Conservation (phyloP, 345 rosid species). For the Capsella bursapastoris region DNA sequence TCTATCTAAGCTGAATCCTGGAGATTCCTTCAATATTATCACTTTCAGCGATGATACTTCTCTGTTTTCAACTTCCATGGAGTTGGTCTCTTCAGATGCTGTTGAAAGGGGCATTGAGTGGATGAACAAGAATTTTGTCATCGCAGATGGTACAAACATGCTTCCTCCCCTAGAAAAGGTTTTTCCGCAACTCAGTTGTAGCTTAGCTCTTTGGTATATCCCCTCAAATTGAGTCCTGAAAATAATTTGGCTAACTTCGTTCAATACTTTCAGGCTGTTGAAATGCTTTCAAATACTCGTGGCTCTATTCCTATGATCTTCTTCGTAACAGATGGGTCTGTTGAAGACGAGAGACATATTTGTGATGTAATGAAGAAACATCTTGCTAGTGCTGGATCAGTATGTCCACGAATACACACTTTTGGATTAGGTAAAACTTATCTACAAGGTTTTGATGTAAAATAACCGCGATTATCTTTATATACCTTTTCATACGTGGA, state of each 20-base stretch:
- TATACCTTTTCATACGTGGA: conserved; percentile 7
- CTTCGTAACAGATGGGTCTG: conserved; percentile 90
- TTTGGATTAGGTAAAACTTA: conserved; percentile 78
- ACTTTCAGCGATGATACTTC: conserved; percentile 74
- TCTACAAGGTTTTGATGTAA: conserved; percentile 2
- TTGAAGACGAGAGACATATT: conserved; percentile 87
- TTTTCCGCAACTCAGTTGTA: conserved; percentile 25
- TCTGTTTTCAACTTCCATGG: conserved; percentile 71
- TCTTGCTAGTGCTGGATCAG: conserved; percentile 53
- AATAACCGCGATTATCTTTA: conserved; percentile 6
- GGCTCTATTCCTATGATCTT: conserved; percentile 79
- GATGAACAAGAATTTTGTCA: conserved; percentile 65
- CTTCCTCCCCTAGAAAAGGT: conserved; percentile 81
- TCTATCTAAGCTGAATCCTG: conserved; percentile 61
- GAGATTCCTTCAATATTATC: conserved; percentile 83
- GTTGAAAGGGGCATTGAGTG: conserved; percentile 71
- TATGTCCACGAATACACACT: conserved; percentile 72
- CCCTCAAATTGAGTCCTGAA: conserved; percentile 16
- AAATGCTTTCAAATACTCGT: conserved; percentile 64
- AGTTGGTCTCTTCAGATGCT: conserved; percentile 62
- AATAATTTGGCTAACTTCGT: conserved; percentile 7
- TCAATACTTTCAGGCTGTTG: conserved; percentile 76
- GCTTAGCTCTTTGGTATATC: neutral
- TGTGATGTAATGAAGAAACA: conserved; percentile 71
- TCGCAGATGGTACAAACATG: conserved; percentile 74